phyloP scores from a whole-genome alignment of 768 basidiomycete genomes.

The Leccinellum rugosiceps region DNA sequence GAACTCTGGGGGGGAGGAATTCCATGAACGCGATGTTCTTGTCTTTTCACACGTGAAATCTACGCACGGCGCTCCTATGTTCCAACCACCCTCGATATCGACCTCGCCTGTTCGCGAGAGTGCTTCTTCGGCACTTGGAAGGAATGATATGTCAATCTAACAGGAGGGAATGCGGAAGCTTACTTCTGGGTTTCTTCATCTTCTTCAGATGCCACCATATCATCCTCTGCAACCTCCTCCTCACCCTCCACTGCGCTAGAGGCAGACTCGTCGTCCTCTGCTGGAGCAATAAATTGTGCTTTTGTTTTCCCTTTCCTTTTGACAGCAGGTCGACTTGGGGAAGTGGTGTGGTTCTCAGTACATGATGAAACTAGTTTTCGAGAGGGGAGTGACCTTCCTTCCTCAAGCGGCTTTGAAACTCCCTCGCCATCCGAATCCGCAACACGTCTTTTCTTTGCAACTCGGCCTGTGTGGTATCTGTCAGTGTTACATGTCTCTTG shows the following conservation, averaged over 20 bases:
- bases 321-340: not conserved
- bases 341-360: not conserved
- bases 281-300: constrained; percentile 11
- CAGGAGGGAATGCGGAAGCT: constrained; percentile 8
- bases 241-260: constrained; percentile 38
- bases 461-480: constrained; percentile 21
- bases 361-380: not conserved
- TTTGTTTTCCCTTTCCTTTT: constrained; percentile 22
- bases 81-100: constrained; percentile 82
- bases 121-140: constrained; percentile 62
- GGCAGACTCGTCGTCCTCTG: constrained; percentile 33
- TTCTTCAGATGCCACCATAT: constrained; percentile 39
- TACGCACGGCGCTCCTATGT: constrained; percentile 76
- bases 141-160: constrained; percentile 1
- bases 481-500: not conserved
- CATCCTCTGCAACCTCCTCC: constrained; percentile 38
- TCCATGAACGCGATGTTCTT: not conserved
- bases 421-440: constrained; percentile 53
- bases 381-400: not conserved
- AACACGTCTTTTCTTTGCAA: constrained; percentile 50
- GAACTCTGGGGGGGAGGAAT: constrained; percentile 70
- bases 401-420: not conserved
- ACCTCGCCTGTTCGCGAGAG: constrained; percentile 60
- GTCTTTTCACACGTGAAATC: not conserved
- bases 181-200: constrained; percentile 65